Evolutionary conservation across 768 basidiomycete genomes (phyloP), one percentile per base, ranked within the genome.

Genomic region (Boletus pseudopeckii): DNA sequence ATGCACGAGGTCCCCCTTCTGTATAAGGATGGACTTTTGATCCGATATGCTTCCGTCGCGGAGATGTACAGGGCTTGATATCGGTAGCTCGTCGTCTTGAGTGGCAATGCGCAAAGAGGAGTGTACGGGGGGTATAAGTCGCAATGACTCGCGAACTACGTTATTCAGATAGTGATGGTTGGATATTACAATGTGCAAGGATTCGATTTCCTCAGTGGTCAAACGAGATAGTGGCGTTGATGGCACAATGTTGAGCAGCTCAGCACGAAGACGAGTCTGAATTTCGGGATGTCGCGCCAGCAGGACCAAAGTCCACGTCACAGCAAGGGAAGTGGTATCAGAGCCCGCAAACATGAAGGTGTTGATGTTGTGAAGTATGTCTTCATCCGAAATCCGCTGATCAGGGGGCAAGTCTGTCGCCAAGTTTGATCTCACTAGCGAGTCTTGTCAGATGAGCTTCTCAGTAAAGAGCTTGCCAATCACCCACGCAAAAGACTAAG

Each of bases 311-410:
- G 85, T 84, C 93, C 94, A 97, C 0, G 90, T 90, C 41, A 96
- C 71, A 5, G 86, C 80, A 28, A 94, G 81, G 3, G 89, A 88
- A 11, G 87, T 87, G 1, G 92, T 91, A 63, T 95, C 92, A 13
- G 92, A 90, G 5, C 93, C 93, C 20, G 88, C 91, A 66, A 93
- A 92, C 78, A 93, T 83, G 68, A 95, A 89, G 0, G 92, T 93
- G 61, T 89, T 91, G 69, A 95, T 85, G 54, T 85, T 92, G 63
- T 90, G 76, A 11, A 93, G 76, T 47, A 95, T 85, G 62, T 96
- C 94, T 30, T 88, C 84, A 64, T 97, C 94, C 0, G 92, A 88
- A 59, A 96, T 84, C 34, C 85, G 81, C 57, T 87, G 82, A 45
- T 87, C 84, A 0, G 75, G 74, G 32, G 83, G 77, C 15, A 90